Conservation (phyloP, 2,329 filamentous ascomycete species). For the Alternaria novae-zelandiae region DNA sequence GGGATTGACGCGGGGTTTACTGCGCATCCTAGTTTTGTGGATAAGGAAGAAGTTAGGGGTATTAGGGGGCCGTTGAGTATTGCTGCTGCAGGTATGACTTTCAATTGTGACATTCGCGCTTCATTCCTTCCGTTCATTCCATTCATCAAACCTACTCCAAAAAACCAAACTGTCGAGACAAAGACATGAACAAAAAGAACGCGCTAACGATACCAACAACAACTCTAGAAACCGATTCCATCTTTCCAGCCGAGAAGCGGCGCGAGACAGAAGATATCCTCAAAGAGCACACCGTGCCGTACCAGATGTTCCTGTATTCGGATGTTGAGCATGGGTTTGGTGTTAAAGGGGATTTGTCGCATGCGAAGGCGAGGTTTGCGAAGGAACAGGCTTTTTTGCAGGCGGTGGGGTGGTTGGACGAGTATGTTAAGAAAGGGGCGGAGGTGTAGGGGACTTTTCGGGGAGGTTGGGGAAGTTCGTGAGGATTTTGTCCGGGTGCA, state of each 20-base stretch:
- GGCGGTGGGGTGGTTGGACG: conserved; percentile 78
- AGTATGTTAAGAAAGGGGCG: conserved; percentile 56
- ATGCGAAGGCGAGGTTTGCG: conserved; percentile 67
- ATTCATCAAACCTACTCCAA: neutral
- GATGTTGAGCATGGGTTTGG: conserved; percentile 77
- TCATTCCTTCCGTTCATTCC: neutral
- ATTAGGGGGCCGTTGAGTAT: conserved; percentile 66
- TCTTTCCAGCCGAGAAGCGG: conserved; percentile 65
- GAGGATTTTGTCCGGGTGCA: neutral
- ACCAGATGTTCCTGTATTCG: conserved; percentile 79
- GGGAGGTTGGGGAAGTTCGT: neutral
- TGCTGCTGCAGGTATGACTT: conserved; percentile 62
- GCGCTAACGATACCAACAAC: neutral
- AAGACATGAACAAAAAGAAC: neutral
- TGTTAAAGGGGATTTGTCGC: conserved; percentile 68
- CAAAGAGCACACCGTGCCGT: conserved; percentile 60
- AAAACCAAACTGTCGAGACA: neutral
- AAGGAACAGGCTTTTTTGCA: conserved; percentile 84
- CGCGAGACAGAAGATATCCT: conserved; percentile 67
- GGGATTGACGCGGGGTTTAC: conserved; percentile 67
- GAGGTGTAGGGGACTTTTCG: neutral
- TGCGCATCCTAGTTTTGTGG: conserved; percentile 79
- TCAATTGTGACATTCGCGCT: neutral
- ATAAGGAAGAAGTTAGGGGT: conserved; percentile 64
- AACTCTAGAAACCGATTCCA: conserved; percentile 60